phyloP scores from a whole-genome alignment of 2,329 filamentous ascomycete species.

The Penicillium occitanis region DNA sequence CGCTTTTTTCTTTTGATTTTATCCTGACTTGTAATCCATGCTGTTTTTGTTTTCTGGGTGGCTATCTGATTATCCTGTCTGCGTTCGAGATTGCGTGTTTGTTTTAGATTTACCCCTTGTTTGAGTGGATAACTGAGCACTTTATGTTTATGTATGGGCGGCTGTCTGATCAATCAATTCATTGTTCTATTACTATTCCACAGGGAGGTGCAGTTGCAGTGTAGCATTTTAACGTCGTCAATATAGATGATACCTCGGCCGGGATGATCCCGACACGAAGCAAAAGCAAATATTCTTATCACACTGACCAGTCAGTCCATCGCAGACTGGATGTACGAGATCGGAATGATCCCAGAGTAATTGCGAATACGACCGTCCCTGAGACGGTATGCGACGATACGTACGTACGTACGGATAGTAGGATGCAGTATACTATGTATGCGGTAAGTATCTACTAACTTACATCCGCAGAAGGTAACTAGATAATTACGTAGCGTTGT shows the following conservation, averaged over 20 bases:
- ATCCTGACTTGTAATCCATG: conserved; percentile 19
- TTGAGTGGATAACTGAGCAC: conserved; percentile 33
- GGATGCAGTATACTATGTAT: too few species aligned
- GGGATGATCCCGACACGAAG: background rate
- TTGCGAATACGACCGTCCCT: background rate
- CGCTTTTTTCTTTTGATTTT: conserved; percentile 15
- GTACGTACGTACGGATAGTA: too few species aligned
- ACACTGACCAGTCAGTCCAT: background rate
- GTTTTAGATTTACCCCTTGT: conserved; percentile 21
- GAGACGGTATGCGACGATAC: background rate
- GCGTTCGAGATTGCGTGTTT: conserved; percentile 14
- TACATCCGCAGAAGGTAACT: background rate
- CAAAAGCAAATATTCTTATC: background rate
- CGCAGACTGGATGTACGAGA: background rate
- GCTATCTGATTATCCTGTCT: conserved; percentile 28
- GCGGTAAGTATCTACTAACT: too few species aligned
- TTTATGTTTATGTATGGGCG: conserved; percentile 34
- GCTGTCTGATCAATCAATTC: conserved; percentile 41
- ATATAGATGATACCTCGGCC: background rate
- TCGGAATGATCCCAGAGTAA: background rate
- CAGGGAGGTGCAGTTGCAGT: background rate
- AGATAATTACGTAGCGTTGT: conserved; percentile 1
- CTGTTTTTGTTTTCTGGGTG: conserved; percentile 23
- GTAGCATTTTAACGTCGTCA: background rate
- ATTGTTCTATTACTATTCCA: background rate